A percentile compares a stretch with the other conserved stretches of the same genome.
Conservation (phyloP, 1,284 basidiomycete species). For the Sphagnurus paluster region DNA sequence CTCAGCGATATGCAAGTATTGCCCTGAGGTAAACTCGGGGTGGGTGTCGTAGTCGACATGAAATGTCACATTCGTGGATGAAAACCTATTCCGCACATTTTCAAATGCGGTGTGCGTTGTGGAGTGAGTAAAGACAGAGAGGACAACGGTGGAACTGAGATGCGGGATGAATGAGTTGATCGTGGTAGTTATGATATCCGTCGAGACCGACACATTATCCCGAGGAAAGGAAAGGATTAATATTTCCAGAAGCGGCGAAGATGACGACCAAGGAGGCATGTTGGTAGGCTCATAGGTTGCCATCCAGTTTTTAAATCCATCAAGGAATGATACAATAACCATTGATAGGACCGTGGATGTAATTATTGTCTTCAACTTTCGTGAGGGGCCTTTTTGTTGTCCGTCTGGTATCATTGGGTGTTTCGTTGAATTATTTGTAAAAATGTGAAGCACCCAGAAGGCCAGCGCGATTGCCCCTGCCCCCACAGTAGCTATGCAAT, state of each 20-base stretch:
- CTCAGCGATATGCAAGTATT: constrained; percentile 41
- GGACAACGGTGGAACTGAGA: constrained; percentile 23
- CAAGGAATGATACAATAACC: constrained; percentile 16
- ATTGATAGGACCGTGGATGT: constrained; percentile 14
- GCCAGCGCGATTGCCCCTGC: constrained; percentile 19
- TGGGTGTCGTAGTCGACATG: constrained; percentile 35
- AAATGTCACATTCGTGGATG: constrained; percentile 29
- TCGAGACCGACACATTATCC: constrained; percentile 25
- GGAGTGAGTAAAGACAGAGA: constrained; percentile 41
- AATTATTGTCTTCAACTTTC: constrained; percentile 11
- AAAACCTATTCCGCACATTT: constrained; percentile 22
- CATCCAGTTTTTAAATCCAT: constrained; percentile 9
- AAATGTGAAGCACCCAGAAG: constrained; percentile 6
- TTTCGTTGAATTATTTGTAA: background rate
- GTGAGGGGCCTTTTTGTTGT: constrained; percentile 3
- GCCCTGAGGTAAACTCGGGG: constrained; percentile 28
- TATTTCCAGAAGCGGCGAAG: constrained; percentile 35
- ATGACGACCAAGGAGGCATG: constrained; percentile 21
- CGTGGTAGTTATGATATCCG: constrained; percentile 32
- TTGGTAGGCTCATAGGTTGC: constrained; percentile 5
- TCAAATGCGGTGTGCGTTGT: constrained; percentile 31
- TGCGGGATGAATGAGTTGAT: constrained; percentile 37
- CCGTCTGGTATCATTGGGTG: constrained; percentile 17
- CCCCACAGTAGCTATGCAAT: constrained; percentile 26
- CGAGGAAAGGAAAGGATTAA: constrained; percentile 39